Evolutionary conservation across 306 rosid genomes (phyloP).

Genomic region (Dalbergia oliveri): DNA sequence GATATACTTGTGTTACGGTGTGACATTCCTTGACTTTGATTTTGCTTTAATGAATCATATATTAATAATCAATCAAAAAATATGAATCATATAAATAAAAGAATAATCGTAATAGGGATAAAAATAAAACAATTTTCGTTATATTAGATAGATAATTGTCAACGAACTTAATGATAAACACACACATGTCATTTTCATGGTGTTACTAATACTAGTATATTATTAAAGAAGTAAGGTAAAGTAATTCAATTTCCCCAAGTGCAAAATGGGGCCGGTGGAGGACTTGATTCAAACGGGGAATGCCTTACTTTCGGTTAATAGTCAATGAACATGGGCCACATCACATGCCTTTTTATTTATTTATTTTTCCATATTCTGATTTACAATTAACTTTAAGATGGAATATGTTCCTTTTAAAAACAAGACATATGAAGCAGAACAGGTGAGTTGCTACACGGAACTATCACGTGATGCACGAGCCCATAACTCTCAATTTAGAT

Average conservation of each 20-base stretch:
- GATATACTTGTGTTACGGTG: no score
- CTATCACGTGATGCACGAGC: slow-evolving; percentile 38
- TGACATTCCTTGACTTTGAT: no score
- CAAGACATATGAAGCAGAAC: not conserved
- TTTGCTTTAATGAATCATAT: no score
- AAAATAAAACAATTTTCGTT: not conserved
- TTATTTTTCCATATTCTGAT: not conserved
- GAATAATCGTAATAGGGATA: no score
- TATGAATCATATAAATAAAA: not conserved
- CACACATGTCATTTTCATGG: not conserved
- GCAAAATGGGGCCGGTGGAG: no score
- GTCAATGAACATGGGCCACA: slow-evolving; percentile 37
- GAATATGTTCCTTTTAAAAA: slow-evolving; percentile 6
- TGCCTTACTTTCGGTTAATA: slow-evolving; percentile 37
- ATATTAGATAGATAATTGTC: not conserved
- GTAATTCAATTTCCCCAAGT: no score
- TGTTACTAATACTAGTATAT: no score
- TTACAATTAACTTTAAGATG: slow-evolving; percentile 1
- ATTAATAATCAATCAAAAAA: no score
- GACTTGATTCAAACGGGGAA: slow-evolving; percentile 31
- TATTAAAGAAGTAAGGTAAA: no score
- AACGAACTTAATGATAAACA: not conserved
- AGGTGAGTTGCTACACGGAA: slow-evolving; percentile 49
- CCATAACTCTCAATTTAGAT: slow-evolving; percentile 13
- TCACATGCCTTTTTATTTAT: slow-evolving; percentile 14